Conservation (phyloP, 2,329 filamentous ascomycete genomes). For the Aureobasidium sp. region DNA sequence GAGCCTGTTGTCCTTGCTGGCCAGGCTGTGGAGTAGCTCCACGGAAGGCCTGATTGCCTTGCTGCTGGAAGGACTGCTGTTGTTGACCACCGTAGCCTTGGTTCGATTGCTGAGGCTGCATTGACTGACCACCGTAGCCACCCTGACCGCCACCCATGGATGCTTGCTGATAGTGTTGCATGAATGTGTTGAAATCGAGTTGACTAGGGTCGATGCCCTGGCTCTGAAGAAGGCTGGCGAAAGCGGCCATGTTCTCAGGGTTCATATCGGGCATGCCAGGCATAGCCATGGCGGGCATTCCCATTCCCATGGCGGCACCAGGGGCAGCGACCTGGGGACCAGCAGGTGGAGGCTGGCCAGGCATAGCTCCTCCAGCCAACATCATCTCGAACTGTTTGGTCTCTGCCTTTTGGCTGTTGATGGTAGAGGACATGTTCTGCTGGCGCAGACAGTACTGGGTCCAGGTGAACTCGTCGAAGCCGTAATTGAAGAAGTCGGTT, state of each 20-base stretch:
- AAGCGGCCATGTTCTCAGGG: slow-evolving; percentile 52
- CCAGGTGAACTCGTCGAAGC: slow-evolving; percentile 98
- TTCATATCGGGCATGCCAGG: slow-evolving; percentile 44
- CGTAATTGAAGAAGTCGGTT: slow-evolving; percentile 98
- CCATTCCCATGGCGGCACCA: slow-evolving; percentile 5
- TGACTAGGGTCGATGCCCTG: slow-evolving; percentile 47
- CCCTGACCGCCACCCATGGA: slow-evolving; percentile 23
- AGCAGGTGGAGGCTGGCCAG: slow-evolving; percentile 26
- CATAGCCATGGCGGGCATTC: slow-evolving; percentile 32
- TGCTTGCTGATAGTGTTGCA: slow-evolving; percentile 44
- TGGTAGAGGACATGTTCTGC: slow-evolving; percentile 67
- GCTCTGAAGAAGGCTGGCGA: slow-evolving; percentile 49
- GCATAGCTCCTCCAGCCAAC: slow-evolving; percentile 35
- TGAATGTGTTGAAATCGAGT: slow-evolving; percentile 49
- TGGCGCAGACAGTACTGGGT: slow-evolving; percentile 88
- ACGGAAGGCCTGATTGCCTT: slow-evolving; percentile 17
- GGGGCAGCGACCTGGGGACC: slow-evolving; percentile 3
- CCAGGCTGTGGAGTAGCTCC: slow-evolving; percentile 23
- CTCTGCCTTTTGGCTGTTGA: slow-evolving; percentile 62
- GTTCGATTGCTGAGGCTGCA: slow-evolving; percentile 19
- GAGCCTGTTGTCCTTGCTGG: slow-evolving; percentile 23
- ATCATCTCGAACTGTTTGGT: slow-evolving; percentile 56
- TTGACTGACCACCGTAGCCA: slow-evolving; percentile 17
- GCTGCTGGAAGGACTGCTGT: slow-evolving; percentile 16
- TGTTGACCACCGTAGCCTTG: slow-evolving; percentile 22